These are phyloP conservation scores for Elongisporangium anandrum DNA, from an alignment of 352 stramenopile genomes.

Conservation along the genomic window DNA sequence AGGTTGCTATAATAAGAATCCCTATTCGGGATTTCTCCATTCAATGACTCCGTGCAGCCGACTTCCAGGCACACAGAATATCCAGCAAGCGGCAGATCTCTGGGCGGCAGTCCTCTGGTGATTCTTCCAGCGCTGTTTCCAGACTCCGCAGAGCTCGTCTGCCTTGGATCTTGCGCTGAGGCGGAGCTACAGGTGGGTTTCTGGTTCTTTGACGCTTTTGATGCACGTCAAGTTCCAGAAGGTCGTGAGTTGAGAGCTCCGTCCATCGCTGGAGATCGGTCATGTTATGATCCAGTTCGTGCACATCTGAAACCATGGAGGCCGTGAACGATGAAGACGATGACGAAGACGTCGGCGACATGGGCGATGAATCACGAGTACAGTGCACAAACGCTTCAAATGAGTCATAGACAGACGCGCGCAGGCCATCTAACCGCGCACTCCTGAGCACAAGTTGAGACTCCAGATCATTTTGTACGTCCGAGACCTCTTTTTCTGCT, in stretches of 20 bases:
- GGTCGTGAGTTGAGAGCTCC: slow-evolving; percentile 37
- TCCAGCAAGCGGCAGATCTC: slow-evolving; percentile 48
- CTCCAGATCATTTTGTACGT: slow-evolving; percentile 14
- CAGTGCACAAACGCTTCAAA: slow-evolving; percentile 55
- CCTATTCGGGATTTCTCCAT: too few species aligned
- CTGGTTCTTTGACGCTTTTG: background rate
- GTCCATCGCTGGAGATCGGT: slow-evolving; percentile 35
- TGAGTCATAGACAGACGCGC: slow-evolving; percentile 52
- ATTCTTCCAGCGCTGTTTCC: slow-evolving; percentile 41
- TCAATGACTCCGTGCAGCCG: background rate
- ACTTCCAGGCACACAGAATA: slow-evolving; percentile 16
- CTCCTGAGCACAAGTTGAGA: slow-evolving; percentile 11
- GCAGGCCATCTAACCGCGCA: slow-evolving; percentile 44
- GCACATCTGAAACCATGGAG: background rate
- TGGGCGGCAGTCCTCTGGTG: slow-evolving; percentile 44
- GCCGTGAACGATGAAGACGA: slow-evolving; percentile 4
- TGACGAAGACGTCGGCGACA: background rate
- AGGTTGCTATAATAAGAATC: background rate
- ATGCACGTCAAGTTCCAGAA: slow-evolving; percentile 27
- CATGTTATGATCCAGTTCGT: slow-evolving; percentile 9
- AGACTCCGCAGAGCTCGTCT: slow-evolving; percentile 25
- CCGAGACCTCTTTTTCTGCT: slow-evolving; percentile 6
- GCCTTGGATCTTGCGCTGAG: slow-evolving; percentile 9
- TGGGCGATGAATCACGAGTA: background rate
- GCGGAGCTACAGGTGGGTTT: background rate